A percentile compares a stretch with the other conserved stretches of the same genome.
phyloP scores from a whole-genome alignment of 805 yeast genomes.

The Ogataea paraovalis region DNA sequence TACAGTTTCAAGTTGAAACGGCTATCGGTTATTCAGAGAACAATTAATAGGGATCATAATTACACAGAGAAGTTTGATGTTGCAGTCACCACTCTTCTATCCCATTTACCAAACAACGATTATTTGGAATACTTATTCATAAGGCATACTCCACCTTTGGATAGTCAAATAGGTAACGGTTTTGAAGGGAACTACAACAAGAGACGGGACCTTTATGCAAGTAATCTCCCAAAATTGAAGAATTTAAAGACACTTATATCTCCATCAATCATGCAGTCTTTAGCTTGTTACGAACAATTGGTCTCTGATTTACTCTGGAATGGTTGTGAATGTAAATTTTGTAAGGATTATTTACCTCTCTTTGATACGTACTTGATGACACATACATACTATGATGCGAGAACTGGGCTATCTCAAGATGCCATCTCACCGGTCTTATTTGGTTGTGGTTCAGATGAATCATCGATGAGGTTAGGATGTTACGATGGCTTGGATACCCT shows the following conservation, averaged over 20 bases:
- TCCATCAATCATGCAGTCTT: slow-evolving; percentile 56
- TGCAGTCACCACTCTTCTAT: slow-evolving; percentile 39
- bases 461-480: slow-evolving; percentile 33
- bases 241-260: slow-evolving; percentile 43
- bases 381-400: slow-evolving; percentile 54
- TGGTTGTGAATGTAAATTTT: slow-evolving; percentile 64
- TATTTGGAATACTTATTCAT: slow-evolving; percentile 42
- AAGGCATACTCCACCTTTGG: slow-evolving; percentile 55
- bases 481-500: slow-evolving; percentile 28
- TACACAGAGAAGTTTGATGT: slow-evolving; percentile 55
- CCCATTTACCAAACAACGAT: slow-evolving; percentile 31
- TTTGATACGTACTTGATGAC: slow-evolving; percentile 60
- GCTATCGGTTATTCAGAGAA: slow-evolving; percentile 34
- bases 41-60: slow-evolving; percentile 37
- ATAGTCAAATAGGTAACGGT: slow-evolving; percentile 58
- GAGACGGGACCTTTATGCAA: slow-evolving; percentile 48
- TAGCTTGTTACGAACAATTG: slow-evolving; percentile 66
- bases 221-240: slow-evolving; percentile 42
- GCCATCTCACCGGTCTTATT: slow-evolving; percentile 56
- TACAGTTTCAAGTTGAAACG: slow-evolving; percentile 31
- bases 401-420: slow-evolving; percentile 49
- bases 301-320: slow-evolving; percentile 73
- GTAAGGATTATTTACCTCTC: slow-evolving; percentile 42
- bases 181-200: slow-evolving; percentile 71
- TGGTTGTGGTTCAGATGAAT: slow-evolving; percentile 45